These are phyloP conservation scores for Wallacemonas sp. DNA, from an alignment of 208 protist species.

Conservation along the genomic window DNA sequence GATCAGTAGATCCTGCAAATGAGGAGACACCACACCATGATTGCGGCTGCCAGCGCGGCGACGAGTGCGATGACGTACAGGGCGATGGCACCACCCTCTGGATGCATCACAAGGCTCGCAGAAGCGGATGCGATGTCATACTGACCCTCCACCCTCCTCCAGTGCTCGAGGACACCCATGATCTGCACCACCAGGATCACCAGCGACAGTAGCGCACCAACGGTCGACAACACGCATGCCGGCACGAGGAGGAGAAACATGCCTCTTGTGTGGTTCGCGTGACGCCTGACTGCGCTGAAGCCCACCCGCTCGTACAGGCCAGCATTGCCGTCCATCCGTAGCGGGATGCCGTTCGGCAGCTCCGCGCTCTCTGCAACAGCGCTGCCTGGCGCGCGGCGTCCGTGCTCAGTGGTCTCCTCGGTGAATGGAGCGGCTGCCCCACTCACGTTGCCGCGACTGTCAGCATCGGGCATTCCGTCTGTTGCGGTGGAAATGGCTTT, in stretches of 20 bases:
- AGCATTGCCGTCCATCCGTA: constrained; percentile 1
- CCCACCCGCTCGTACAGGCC: background rate
- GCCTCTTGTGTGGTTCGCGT: background rate
- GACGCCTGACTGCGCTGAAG: background rate
- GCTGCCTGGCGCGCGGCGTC: background rate
- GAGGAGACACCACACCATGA: background rate
- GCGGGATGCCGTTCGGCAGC: background rate
- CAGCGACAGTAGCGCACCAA: background rate
- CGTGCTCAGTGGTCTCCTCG: background rate
- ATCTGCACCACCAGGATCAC: background rate
- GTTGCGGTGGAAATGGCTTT: background rate
- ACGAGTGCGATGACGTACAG: background rate
- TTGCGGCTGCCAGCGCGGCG: background rate
- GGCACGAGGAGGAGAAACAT: background rate
- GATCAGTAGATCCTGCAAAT: background rate
- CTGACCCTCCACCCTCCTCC: background rate
- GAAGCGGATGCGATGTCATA: background rate
- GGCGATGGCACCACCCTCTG: background rate
- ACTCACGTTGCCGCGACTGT: too few relatives aligned
- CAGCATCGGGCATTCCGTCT: background rate
- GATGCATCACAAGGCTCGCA: background rate
- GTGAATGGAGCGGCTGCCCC: too few relatives aligned
- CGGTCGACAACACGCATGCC: background rate
- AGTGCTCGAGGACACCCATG: background rate
- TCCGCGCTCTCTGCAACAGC: background rate